These are phyloP conservation scores for Penicillium polonicum DNA, from an alignment of 2,329 filamentous ascomycete species.

Conservation along the genomic window DNA sequence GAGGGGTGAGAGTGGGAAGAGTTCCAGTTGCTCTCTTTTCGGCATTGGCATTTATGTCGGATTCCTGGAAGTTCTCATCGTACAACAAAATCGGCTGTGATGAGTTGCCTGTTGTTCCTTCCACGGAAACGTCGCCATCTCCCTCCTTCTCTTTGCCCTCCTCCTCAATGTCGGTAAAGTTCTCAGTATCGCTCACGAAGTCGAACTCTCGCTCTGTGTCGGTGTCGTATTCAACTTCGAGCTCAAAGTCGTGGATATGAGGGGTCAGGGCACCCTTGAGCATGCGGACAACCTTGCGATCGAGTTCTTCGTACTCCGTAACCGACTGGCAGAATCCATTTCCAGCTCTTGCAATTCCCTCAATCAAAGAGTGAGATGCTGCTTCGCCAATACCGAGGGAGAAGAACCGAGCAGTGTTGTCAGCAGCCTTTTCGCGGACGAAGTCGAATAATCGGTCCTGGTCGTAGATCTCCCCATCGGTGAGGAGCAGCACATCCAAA, in stretches of 20 bases:
- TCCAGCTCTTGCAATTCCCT: constrained; percentile 59
- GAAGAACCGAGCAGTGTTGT: constrained; percentile 55
- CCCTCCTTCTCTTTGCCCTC: background rate
- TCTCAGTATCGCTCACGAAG: constrained; percentile 43
- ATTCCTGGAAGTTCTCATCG: constrained; percentile 49
- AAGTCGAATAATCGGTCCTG: constrained; percentile 51
- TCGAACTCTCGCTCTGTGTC: constrained; percentile 57
- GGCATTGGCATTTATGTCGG: constrained; percentile 31
- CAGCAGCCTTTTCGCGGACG: constrained; percentile 45
- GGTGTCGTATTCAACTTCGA: constrained; percentile 61
- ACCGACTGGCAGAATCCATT: constrained; percentile 64
- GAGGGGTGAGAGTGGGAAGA: constrained; percentile 50
- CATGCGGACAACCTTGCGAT: constrained; percentile 70
- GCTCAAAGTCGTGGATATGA: constrained; percentile 62
- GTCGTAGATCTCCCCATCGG: constrained; percentile 56
- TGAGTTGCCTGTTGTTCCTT: constrained; percentile 4
- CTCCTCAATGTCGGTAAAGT: constrained; percentile 10
- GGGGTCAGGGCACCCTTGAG: constrained; percentile 67
- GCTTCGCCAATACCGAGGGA: constrained; percentile 54
- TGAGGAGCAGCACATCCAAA: constrained; percentile 56
- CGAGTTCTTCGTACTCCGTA: constrained; percentile 62
- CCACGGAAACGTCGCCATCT: constrained; percentile 15
- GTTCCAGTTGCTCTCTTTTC: constrained; percentile 42
- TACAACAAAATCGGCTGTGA: constrained; percentile 60
- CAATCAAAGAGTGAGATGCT: constrained; percentile 57